Evolutionary conservation across 2,329 filamentous ascomycete species (phyloP), one percentile per base, ranked within the genome.

Genomic region (Colletotrichum zoysiae): DNA sequence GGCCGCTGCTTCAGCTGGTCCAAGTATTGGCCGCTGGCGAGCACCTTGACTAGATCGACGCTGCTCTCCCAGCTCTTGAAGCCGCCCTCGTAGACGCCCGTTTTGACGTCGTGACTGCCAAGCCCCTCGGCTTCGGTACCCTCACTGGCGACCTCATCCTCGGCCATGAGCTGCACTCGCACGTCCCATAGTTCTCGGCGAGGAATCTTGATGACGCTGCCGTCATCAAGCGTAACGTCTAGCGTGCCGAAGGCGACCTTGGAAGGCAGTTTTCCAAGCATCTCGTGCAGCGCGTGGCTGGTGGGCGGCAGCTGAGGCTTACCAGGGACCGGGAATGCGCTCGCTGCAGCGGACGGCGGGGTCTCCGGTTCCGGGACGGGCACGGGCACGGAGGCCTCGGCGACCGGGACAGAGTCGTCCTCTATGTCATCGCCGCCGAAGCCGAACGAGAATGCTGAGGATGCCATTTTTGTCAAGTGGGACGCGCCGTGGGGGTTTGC

Each of bases 31-130:
- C 84, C 84, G 3, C 79, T 77, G 0, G 85, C 85, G 40, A 91
- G 80, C n/a, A 92, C 89, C 78, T 90, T 93, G 62, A 93, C 92
- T 23, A 96, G 85, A 79, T 96, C 93, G 64, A 95, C 86, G 71
- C 92, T 94, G 82, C 93, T 95, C 83, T 96, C 93, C 93, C 93
- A 96, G 77, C 92, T 95, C 84, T 96, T 96, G 84, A 95, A 95
- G 33, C 93, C 93, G 68, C 93, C 93, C 82, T 96, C 93, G 81
- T 96, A 96, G 71, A 95, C 89, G 63, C 93, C 93, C 67, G 92
- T 93, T 80, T 90, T 92, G 74, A 96, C 91, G 80, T 96, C 93
- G 74, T 93, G 90, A 73, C 87, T 86, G 50, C 89, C 91, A 46
- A 94, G 83, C 1, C 87, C 86, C 65, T 87, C 84, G 50, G 75